Evolutionary conservation across 352 stramenopile species (phyloP), one percentile per base, ranked within the genome.

Genomic region (Pythium pyrilobum): DNA sequence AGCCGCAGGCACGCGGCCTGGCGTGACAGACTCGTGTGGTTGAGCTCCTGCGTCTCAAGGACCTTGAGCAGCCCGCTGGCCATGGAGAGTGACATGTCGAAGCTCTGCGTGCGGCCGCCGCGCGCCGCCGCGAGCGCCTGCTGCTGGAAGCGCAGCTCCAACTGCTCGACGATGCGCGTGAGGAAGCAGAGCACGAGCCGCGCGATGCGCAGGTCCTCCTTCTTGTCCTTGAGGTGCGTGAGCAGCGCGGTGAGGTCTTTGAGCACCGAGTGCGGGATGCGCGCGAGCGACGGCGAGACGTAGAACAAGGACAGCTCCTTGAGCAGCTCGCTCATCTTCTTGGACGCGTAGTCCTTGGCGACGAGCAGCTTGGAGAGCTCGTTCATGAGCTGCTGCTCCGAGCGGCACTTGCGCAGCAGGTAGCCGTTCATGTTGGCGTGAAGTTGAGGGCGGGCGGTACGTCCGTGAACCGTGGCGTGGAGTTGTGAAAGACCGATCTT

Each of bases 361-460:
- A 47, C 53, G 20, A 89, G 55, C 15, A 87, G 61, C 59, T 83
- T 87, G 25, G 69, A 71, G 32, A 92, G 66, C 52, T 92, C 81
- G 51, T 92, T 90, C 67, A 90, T 77, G 46, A 92, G 72, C 64
- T 92, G 79, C 68, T 89, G 77, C 74, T 89, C 77, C 15, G 79
- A 92, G 56, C 77, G 79, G 56, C 74, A 85, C 52, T 86, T 87
- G 57, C 66, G 72, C 49, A 71, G 69, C 49, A 89, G 46, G 60
- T 89, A 89, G 23, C 59, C 71, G 59, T 89, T 89, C 77, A 92
- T 90, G 7, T 20, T 32, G 16, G 4, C n/a, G n/a, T n/a, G n/a
- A n/a, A n/a, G n/a, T 40, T 8, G 13, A 36, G 13, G 21, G 27
- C 18, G n/a, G n/a, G n/a, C n/a, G n/a, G n/a, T n/a, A n/a, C n/a